A percentile compares a stretch with the other conserved stretches of the same genome.
Conservation (phyloP, 306 rosid genomes). For the Pueraria montana region DNA sequence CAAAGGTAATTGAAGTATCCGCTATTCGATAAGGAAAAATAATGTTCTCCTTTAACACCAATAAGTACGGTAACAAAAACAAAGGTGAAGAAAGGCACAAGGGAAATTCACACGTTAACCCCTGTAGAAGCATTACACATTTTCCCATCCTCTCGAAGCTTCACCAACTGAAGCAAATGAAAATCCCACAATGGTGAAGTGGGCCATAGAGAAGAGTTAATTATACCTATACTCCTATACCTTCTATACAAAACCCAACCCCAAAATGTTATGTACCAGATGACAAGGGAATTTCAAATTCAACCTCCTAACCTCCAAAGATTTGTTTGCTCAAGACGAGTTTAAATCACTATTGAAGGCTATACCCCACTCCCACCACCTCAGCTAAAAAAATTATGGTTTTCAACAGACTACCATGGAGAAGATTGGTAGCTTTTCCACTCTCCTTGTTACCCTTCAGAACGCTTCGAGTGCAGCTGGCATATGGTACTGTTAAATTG, state of each 20-base stretch:
- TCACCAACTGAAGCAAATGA: conserved; percentile 29
- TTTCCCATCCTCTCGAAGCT: conserved; percentile 3
- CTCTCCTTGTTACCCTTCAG: not conserved
- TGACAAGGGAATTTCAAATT: conserved; percentile 30
- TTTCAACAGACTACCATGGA: not conserved
- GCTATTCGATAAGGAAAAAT: not conserved
- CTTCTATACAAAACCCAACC: conserved; percentile 48
- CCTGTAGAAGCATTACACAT: conserved; percentile 38
- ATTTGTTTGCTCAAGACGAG: conserved; percentile 25
- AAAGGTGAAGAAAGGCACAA: not conserved
- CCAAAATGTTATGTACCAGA: conserved; percentile 47
- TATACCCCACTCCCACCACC: not conserved
- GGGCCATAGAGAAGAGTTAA: conserved; percentile 33
- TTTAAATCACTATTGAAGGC: conserved; percentile 27
- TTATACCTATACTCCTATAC: conserved; percentile 45
- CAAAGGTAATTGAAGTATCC: not conserved
- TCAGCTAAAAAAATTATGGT: conserved; percentile 36
- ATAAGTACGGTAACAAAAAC: conserved; percentile 9
- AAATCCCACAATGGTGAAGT: conserved; percentile 40
- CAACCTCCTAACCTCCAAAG: conserved; percentile 24
- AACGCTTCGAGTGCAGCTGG: conserved; percentile 21
- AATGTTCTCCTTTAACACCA: conserved; percentile 21
- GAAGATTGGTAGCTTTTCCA: conserved; percentile 26
- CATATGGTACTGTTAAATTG: conserved; percentile 9
- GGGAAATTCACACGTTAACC: conserved; percentile 21